A percentile compares a stretch with the other conserved stretches of the same genome.
Conservation (phyloP, 345 rosid genomes). For the Rhodamnia rubescens region DNA sequence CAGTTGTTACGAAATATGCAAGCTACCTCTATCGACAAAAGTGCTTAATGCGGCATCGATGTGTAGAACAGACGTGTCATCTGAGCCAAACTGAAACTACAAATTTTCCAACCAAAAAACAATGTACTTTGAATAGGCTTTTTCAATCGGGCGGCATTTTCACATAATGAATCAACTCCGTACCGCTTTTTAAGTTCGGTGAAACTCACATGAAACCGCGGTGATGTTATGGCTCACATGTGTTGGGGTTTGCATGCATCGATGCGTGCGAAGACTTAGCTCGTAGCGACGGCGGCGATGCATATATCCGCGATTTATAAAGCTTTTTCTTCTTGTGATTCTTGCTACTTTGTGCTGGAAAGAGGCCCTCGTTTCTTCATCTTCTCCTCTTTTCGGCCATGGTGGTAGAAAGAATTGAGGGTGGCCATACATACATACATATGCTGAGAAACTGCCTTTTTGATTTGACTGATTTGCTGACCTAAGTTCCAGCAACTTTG, state of each 20-base stretch:
- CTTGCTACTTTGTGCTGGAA: neutral
- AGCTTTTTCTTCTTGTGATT: neutral
- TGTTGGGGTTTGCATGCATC: neutral
- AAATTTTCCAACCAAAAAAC: no score
- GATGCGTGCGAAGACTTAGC: neutral
- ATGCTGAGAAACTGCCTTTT: neutral
- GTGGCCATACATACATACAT: rapidly evolving
- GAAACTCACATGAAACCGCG: neutral
- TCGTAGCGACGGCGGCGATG: no score
- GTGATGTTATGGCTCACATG: neutral
- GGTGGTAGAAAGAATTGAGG: neutral
- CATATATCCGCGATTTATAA: neutral
- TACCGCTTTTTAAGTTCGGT: neutral
- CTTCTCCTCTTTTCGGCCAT: neutral
- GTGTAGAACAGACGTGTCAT: no score
- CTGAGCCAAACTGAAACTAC: no score
- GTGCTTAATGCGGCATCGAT: no score
- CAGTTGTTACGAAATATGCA: no score
- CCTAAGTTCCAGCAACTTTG: neutral
- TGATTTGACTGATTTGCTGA: neutral
- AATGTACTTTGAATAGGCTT: no score
- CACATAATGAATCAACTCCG: neutral
- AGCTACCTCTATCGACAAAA: no score
- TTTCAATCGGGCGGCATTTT: no score
- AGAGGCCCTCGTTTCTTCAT: neutral